Base-by-base conservation (phyloP, 768 basidiomycete species). In the Xerocomellus chrysenteron region DNA sequence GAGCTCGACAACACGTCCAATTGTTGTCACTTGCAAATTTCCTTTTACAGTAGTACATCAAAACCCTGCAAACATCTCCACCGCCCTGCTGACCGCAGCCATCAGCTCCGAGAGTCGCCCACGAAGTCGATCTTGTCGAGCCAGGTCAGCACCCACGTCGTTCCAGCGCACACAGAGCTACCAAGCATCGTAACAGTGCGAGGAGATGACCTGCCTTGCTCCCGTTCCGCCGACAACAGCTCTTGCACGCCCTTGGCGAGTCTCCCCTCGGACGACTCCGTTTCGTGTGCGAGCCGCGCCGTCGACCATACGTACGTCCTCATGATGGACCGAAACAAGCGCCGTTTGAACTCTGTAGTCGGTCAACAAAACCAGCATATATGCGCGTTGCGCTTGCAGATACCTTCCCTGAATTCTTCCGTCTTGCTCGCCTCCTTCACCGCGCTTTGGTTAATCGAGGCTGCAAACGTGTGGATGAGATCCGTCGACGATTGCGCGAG, bases 151-250 rank as follows among this genome's bases (percentile, higher is more conserved):
- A 26, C 19, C 13, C 28, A 17, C 33, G 46, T 28, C 54, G 17
- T 19, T 17, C 14, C 28, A 32, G n/a, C 32, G 9, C 44, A 52
- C 46, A 54, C 48, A 46, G 37, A 57, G 49, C 62, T 72, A 74
- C 69, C 72, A 26, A 65, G 36, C 19, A 62, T 36, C 32, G 61
- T 59, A 36, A 13, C 37, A 46, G 52, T 30, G 19, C 51, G 50
- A 37, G 36, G 58, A 64, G 71, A 70, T 40, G 57, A 73, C 73
- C 62, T 74, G 73, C 71, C 71, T 73, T 73, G 70, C 47, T 73
- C 71, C 49, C 56, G 55, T 40, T 65, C 63, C 4, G 56, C 58
- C 37, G 50, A 35, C 33, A 69, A 16, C 51, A 74, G 13, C 0
- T 2, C 60, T n/a, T 64, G 54, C 42, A 71, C 54, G 0, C 47